phyloP scores from a whole-genome alignment of 2,329 filamentous ascomycete genomes.

The Colletotrichum chlorophyti region DNA sequence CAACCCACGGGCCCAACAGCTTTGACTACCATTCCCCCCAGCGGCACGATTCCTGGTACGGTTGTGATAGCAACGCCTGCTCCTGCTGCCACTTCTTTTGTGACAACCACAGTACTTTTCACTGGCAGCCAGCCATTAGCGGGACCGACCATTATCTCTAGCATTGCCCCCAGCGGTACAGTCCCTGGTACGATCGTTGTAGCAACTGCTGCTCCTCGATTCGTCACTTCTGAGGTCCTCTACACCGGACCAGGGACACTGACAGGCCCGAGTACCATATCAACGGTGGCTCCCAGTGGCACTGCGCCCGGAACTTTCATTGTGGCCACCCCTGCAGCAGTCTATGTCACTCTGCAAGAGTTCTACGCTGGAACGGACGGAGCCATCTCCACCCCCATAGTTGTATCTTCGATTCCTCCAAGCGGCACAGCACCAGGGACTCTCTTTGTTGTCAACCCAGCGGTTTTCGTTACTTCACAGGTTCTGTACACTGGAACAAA shows the following conservation, averaged over 20 bases:
- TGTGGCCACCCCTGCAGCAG: slow-evolving; percentile 8
- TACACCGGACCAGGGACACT: not conserved
- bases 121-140: slow-evolving; percentile 1
- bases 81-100: not conserved
- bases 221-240: not conserved
- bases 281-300: not conserved
- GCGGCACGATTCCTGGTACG: slow-evolving; percentile 9
- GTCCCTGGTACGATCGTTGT: slow-evolving; percentile 19
- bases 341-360: slow-evolving; percentile 11
- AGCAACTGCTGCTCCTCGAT: not conserved
- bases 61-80: slow-evolving; percentile 4
- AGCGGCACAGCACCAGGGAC: slow-evolving; percentile 21
- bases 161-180: slow-evolving; percentile 6
- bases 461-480: slow-evolving; percentile 20
- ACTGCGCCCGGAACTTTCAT: slow-evolving; percentile 13
- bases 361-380: slow-evolving; percentile 1
- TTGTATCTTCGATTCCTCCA: slow-evolving; percentile 9
- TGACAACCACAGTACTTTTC: not conserved
- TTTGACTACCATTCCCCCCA: slow-evolving; percentile 5
- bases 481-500: slow-evolving; percentile 10
- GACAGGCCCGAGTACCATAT: not conserved
- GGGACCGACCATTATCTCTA: not conserved
- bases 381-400: not conserved
- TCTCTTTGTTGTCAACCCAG: slow-evolving; percentile 11
- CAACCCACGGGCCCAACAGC: not conserved